phyloP scores from a whole-genome alignment of 2,329 filamentous ascomycete species.

The Fusarium nisikadoi region DNA sequence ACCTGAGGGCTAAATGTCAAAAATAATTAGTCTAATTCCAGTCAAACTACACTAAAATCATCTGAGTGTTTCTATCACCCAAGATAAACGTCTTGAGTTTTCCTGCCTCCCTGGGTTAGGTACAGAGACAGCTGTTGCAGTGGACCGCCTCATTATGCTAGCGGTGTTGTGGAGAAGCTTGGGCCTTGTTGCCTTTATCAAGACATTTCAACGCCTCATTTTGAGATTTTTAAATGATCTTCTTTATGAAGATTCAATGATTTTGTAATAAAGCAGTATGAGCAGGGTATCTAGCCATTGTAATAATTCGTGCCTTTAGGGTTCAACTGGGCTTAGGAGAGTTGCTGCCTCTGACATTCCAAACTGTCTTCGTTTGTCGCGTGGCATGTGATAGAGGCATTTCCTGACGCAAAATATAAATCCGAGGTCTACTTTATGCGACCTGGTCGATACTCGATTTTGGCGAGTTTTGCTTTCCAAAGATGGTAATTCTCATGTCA shows the following conservation, averaged over 20 bases:
- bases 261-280: too few species aligned
- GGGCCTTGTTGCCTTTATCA: constrained; percentile 11
- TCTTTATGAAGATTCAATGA: neutral
- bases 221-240: constrained; percentile 8
- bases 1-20: too few species aligned
- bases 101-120: neutral
- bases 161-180: constrained; percentile 24
- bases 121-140: constrained; percentile 23
- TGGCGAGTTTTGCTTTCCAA: neutral
- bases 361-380: neutral
- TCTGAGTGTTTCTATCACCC: too few species aligned
- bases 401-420: neutral
- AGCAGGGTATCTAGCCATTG: neutral
- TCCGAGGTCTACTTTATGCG: neutral
- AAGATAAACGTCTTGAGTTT: too few species aligned
- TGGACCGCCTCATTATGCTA: constrained; percentile 18
- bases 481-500: neutral
- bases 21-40: too few species aligned
- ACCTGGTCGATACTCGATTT: neutral
- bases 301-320: too few species aligned
- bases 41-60: too few species aligned
- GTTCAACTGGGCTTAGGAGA: neutral
- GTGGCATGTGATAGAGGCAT: constrained; percentile 1
- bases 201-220: constrained; percentile 26
- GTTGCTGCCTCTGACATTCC: neutral